Evolutionary conservation across 2,329 filamentous ascomycete species (phyloP), one percentile per base, ranked within the genome.

Genomic region (Paracorniculantispora psalliotae): DNA sequence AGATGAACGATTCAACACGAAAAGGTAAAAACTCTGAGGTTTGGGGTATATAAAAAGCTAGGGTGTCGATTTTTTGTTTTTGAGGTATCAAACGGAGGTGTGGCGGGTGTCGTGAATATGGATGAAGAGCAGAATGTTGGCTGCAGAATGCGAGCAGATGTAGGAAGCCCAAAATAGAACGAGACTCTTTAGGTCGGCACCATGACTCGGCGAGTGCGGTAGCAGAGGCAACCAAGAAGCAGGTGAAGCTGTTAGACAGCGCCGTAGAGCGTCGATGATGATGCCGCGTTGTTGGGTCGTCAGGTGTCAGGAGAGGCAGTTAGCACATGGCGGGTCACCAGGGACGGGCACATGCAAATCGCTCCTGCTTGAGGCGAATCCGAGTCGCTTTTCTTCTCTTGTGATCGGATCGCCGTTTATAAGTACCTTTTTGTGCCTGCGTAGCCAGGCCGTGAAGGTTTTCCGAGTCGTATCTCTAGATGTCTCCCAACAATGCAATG

Each of bases 121-220:
- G 61, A 67, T 61, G 59, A 56, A n/a, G 59, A 62, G 64, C 61
- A 48, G 21, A 47, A n/a, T 19, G 26, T 39, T 8, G 26, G 39
- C 39, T 49, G 57, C 48, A 17, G 25, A 44, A 19, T 23, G 37
- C 30, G 39, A 33, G 41, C 50, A 54, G 50, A 35, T 33, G 15
- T 41, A 35, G n/a, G n/a, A 60, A 66, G 65, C 65, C 65, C 63
- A 64, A 63, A 62, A 61, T 63, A 68, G 59, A 59, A 59, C 65
- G 64, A 66, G 63, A 68, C 62, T 66, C 60, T 62, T 49, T 30
- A 64, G 54, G 61, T 61, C 59, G 51, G 64, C 66, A 69, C 65
- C 67, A 69, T 69, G 67, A 67, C 66, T 69, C 60, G 62, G 61
- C 58, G 37, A 51, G 25, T 39, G 46, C 47, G 46, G 55, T 44